Base-by-base conservation (phyloP, 177 flowering plant species). In the Tripterygium wilfordii region DNA sequence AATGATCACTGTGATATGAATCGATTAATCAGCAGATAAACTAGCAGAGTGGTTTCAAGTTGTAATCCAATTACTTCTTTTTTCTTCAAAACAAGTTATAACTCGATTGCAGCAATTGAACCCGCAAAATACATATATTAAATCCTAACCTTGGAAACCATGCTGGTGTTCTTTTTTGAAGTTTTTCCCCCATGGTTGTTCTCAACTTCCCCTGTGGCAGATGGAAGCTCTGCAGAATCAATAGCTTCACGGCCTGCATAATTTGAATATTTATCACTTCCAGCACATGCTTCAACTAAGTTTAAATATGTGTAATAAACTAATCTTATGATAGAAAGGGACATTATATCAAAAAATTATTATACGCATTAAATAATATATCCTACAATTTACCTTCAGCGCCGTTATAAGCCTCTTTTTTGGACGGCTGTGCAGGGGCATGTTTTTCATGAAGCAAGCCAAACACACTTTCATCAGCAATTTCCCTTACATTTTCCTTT, bases 111-210 rank as follows among this genome's bases (percentile, higher is more conserved):
- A n/a, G n/a, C n/a, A n/a, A n/a, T n/a, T n/a, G n/a, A n/a, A n/a
- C n/a, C n/a, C n/a, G n/a, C n/a, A n/a, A n/a, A n/a, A 16, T 27
- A 45, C 3, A 9, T 27, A 16, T 16, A 38, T 16, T 25, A n/a
- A 42, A 28, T 4, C 30, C 62, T 63, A n/a, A 75, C 76, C 80
- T 68, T 35, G 19, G 69, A 46, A 41, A 53, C 43, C 40, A 22
- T 15, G 2, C 10, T 42, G 30, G 8, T 37, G 27, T 45, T 30
- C 35, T 48, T 53, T 28, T 24, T 51, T 27, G 54, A 35, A 10
- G 51, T 32, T 27, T 28, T 42, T 45, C 13, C 20, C 19, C 25
- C 4, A 6, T 49, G 19, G 4, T 21, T 43, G 18, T 42, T n/a
- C 27, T 57, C 46, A 6, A 54, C 36, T 23, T 21, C 22, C 16